These are phyloP conservation scores for Didymella sp. DNA, from an alignment of 2,329 filamentous ascomycete species.

Conservation along the genomic window DNA sequence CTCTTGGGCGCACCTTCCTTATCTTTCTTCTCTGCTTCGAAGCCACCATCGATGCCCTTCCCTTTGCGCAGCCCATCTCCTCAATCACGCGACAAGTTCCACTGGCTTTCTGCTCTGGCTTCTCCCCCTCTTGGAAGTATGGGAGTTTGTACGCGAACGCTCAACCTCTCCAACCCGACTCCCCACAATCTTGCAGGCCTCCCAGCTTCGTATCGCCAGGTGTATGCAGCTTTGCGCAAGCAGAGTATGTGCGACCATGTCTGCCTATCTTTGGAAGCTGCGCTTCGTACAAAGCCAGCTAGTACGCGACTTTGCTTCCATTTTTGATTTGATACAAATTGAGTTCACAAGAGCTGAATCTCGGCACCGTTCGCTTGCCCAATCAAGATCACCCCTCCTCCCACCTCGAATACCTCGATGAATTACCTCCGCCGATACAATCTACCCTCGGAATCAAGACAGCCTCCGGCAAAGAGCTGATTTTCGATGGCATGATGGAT, in stretches of 20 bases:
- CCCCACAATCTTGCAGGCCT: not conserved
- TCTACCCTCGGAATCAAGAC: constrained; percentile 10
- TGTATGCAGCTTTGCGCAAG: not conserved
- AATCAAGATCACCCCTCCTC: not conserved
- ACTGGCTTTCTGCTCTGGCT: not conserved
- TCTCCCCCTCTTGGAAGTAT: not conserved
- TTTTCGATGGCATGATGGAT: constrained; percentile 18
- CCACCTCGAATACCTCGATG: not conserved
- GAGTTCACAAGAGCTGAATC: not conserved
- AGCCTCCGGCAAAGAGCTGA: not conserved
- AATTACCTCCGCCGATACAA: not conserved
- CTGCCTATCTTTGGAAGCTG: not conserved
- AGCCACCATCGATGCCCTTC: constrained; percentile 7
- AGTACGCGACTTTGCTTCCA: not conserved
- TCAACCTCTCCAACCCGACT: not conserved
- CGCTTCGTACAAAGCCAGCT: not conserved
- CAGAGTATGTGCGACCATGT: not conserved
- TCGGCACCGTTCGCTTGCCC: not conserved
- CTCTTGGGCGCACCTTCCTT: constrained; percentile 6
- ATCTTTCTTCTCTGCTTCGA: constrained; percentile 18
- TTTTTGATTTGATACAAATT: not conserved
- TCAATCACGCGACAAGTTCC: not conserved
- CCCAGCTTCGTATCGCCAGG: not conserved
- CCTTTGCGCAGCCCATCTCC: not conserved
- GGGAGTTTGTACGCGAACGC: not conserved